Evolutionary conservation across 148 eudicot genomes (phyloP), one percentile per base, ranked within the genome.

Genomic region (Camellia japonica): DNA sequence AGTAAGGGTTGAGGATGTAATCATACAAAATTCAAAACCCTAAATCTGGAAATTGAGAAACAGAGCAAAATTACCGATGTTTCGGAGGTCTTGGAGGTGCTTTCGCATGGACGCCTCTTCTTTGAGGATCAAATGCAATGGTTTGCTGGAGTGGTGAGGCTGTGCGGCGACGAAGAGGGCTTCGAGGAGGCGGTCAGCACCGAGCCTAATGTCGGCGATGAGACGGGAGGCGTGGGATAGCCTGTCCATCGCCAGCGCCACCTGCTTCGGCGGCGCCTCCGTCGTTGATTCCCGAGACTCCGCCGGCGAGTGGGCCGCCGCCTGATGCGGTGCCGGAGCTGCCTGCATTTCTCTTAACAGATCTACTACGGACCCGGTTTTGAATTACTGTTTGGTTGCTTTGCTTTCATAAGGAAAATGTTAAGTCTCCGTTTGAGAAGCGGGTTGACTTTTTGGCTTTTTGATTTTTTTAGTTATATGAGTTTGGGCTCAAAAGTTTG

Each of bases 211-310:
- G 75, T 92, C 98, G 72, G 99, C 97, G 6, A 97, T 94, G 14
- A 92, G 85, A 7, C 99, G 91, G 16, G 92, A 87, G 14, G 99
- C 99, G 74, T 97, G 90, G 6, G 91, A 88, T 8, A 97, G 78
- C 42, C 95, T 85, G 78, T 94, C 99, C 95, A 97, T 87, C 7
- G 99, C 98, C 80, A 84, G 86, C 1, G 99, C 97, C 74, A 97
- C 95, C 82, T 94, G 98, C 80, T 96, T 94, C 30, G 99, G 99
- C 78, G 99, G 99, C 78, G 98, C 99, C 54, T 90, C 97, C 15
- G 76, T 76, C 23, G 78, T 44, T 75, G 79, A 43, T 23, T 66
- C 80, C 38, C 66, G 74, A 5, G 82, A 11, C 63, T 74, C 77
- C 51, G 81, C 75, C n/a, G 79, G 68, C 47, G 84, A 64, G 30